These are phyloP conservation scores for Phytophthora kernoviae DNA, from an alignment of 352 stramenopile genomes.

Conservation along the genomic window DNA sequence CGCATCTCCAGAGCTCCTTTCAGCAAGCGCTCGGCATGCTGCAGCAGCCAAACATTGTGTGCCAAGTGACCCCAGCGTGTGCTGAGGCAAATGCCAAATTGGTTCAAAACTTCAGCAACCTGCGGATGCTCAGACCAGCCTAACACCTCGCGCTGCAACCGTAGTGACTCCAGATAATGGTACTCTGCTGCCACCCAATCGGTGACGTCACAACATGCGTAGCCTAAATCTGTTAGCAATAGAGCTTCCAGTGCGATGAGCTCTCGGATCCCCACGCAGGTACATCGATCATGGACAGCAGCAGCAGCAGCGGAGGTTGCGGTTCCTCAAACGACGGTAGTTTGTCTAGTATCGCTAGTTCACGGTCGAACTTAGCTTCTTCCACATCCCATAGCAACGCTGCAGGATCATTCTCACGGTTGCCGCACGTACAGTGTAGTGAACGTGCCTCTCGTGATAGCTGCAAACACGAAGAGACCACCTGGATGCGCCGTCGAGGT, in stretches of 20 bases:
- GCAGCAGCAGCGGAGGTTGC: slow-evolving; percentile 33
- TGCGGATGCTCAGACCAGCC: slow-evolving; percentile 78
- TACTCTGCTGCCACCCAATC: slow-evolving; percentile 81
- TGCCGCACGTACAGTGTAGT: slow-evolving; percentile 72
- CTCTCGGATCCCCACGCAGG: slow-evolving; percentile 75
- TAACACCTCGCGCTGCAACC: slow-evolving; percentile 78
- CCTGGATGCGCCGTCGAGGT: slow-evolving; percentile 66
- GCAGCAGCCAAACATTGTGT: slow-evolving; percentile 79
- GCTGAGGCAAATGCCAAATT: slow-evolving; percentile 80
- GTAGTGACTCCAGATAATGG: slow-evolving; percentile 77
- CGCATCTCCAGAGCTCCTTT: slow-evolving; percentile 75
- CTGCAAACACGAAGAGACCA: slow-evolving; percentile 75
- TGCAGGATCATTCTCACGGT: slow-evolving; percentile 73
- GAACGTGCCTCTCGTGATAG: slow-evolving; percentile 69
- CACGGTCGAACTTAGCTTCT: slow-evolving; percentile 73
- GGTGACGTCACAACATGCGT: slow-evolving; percentile 77
- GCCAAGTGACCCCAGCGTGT: slow-evolving; percentile 71
- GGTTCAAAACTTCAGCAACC: slow-evolving; percentile 81
- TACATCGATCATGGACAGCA: slow-evolving; percentile 46
- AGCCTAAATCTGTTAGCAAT: slow-evolving; percentile 75
- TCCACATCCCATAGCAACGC: slow-evolving; percentile 74
- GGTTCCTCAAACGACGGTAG: slow-evolving; percentile 68
- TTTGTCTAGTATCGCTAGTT: slow-evolving; percentile 62
- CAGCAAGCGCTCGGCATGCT: slow-evolving; percentile 72
- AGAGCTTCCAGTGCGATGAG: slow-evolving; percentile 77